Base-by-base conservation (phyloP, 768 basidiomycete species). In the Amanita rubescens region DNA sequence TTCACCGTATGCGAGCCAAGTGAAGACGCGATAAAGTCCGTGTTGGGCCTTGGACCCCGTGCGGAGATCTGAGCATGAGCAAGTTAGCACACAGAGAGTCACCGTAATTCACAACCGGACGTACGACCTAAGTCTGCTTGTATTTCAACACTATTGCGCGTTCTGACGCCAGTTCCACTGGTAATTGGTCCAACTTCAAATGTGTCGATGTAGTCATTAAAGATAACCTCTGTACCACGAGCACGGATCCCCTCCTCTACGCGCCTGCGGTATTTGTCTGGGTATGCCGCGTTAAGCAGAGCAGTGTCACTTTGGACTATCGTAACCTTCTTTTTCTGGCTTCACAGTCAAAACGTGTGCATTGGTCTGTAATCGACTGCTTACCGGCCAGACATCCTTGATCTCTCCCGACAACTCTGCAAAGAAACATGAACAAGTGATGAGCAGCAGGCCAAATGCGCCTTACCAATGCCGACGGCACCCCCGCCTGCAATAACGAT, bases 51-150 rank as follows among this genome's bases (percentile, higher is more conserved):
- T 3, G 70, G 69, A 8, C 71, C 71, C 9, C 64, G 51, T 11
- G 69, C 63, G 1, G 65, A 44, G 14, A 72, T 33, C 71, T 71
- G 38, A 22, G 22, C 49, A 45, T 2, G 25, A n/a, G 33, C 9
- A 50, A 35, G 15, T 49, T 15, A 22, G 25, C 22, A 12, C 25
- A 15, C 19, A 49, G 14, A 19, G n/a, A 7, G 35, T 10, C 17
- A 6, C 2, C 17, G 33, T 8, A 20, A 5, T 3, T n/a, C 8
- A 37, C 10, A 39, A 3, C 15, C 44, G 44, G 43, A 62, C 79
- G 47, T 64, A 84, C 82, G 12, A 82, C 73, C 1, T n/a, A 82
- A 65, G 56, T 82, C 80, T 0, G 76, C 79, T 12, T 67, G 48
- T 35, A 85, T 64, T 2, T 41, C 52, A 49, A 72, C 75, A 44